Percentiles rank a stretch among this genome's conserved stretches.
Conservation (phyloP, 495 filamentous ascomycete genomes). For the Hypoxylon rickii region DNA sequence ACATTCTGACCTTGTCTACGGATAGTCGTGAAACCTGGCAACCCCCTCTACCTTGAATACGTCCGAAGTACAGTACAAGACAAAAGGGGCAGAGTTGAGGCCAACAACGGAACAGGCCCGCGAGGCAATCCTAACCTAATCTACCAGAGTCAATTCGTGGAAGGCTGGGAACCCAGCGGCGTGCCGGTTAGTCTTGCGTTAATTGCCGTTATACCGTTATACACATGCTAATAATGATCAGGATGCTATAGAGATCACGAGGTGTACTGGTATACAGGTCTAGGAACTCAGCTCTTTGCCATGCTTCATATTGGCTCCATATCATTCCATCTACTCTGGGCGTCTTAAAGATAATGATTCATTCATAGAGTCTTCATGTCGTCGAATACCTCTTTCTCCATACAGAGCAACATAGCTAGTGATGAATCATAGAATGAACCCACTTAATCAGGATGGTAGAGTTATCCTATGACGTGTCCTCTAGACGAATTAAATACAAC, state of each 20-base stretch:
- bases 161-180: constrained; percentile 71
- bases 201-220: too few species aligned
- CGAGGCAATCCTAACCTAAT: constrained; percentile 71
- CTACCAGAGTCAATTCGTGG: constrained; percentile 66
- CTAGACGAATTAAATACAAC: too few species aligned
- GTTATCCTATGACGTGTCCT: too few species aligned
- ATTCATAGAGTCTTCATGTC: too few species aligned
- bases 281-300: too few species aligned
- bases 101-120: constrained; percentile 39
- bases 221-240: constrained; percentile 38
- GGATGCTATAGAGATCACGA: constrained; percentile 76
- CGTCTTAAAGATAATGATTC: too few species aligned
- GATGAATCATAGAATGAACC: too few species aligned
- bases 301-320: too few species aligned
- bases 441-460: too few species aligned
- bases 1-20: neutral
- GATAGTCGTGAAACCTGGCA: constrained; percentile 67
- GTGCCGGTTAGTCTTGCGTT: constrained; percentile 50
- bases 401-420: too few species aligned
- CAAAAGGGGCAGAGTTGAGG: constrained; percentile 48
- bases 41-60: constrained; percentile 73
- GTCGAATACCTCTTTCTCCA: too few species aligned
- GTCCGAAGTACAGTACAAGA: constrained; percentile 59
- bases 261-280: constrained; percentile 55
- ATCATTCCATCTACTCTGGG: too few species aligned